phyloP scores from a whole-genome alignment of 108 stramenopile species.

The Pelagomonas calceolata region DNA sequence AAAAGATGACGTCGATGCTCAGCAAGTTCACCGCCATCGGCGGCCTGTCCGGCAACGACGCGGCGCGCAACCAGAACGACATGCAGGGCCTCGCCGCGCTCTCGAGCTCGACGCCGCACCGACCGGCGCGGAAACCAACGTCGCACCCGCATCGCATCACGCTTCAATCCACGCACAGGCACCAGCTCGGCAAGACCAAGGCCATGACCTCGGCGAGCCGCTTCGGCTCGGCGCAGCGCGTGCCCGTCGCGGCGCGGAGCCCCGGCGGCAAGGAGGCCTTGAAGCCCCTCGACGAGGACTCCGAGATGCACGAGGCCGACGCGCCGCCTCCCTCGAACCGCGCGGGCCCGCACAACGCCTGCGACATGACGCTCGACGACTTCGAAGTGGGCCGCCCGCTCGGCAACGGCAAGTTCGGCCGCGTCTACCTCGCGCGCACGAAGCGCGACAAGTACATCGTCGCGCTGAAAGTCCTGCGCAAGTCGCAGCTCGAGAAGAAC shows the following conservation, averaged over 20 bases:
- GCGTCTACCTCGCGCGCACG: slow-evolving; percentile 93
- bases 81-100: no score
- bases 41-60: no score
- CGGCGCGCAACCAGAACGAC: no score
- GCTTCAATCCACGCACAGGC: no score
- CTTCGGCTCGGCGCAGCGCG: background rate
- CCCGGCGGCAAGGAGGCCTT: background rate
- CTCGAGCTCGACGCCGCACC: no score
- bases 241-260: background rate
- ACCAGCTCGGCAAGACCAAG: background rate
- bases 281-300: background rate
- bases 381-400: slow-evolving; percentile 98
- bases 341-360: no score
- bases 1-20: no score
- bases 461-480: slow-evolving; percentile 93
- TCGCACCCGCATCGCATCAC: no score
- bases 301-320: background rate
- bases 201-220: background rate
- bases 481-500: slow-evolving; percentile 85
- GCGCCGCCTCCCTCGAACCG: background rate
- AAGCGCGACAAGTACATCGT: slow-evolving; percentile 85
- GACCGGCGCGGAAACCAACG: no score
- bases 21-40: no score
- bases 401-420: slow-evolving; percentile 90
- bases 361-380: slow-evolving; percentile 64